A percentile compares a stretch with the other conserved stretches of the same genome.
Evolutionary conservation across 768 basidiomycete genomes (phyloP).

Genomic region (Hypholoma sublateritium): DNA sequence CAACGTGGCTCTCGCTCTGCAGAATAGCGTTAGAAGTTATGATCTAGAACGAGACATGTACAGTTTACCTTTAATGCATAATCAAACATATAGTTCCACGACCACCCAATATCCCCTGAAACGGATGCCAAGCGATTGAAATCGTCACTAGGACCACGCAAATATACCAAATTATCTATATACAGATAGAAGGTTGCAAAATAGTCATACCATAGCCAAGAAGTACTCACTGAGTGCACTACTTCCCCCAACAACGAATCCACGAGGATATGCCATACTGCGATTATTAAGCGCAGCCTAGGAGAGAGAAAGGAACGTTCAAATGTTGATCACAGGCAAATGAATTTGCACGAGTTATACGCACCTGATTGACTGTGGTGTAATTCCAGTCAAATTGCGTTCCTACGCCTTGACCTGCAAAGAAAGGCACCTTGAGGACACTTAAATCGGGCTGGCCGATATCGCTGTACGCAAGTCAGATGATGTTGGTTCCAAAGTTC

Average conservation of each 20-base stretch:
- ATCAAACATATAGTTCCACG: slow-evolving; percentile 28
- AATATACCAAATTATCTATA: slow-evolving; percentile 26
- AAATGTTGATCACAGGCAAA: background rate
- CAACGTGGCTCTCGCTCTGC: slow-evolving; percentile 7
- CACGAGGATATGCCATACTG: slow-evolving; percentile 22
- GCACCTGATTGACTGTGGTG: slow-evolving; percentile 20
- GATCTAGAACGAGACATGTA: background rate
- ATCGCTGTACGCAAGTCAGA: background rate
- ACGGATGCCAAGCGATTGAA: slow-evolving; percentile 53
- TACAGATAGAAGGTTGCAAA: background rate
- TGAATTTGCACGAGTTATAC: background rate
- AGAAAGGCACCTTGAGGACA: slow-evolving; percentile 13
- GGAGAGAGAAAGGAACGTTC: background rate
- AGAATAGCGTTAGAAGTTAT: slow-evolving; percentile 8
- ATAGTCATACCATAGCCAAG: slow-evolving; percentile 8
- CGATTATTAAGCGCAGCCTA: slow-evolving; percentile 19
- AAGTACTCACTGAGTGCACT: slow-evolving; percentile 27
- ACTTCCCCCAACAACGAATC: slow-evolving; percentile 26
- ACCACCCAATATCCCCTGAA: slow-evolving; percentile 50
- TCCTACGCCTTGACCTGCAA: slow-evolving; percentile 13
- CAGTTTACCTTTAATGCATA: slow-evolving; percentile 27
- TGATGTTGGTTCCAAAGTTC: background rate
- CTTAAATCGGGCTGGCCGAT: slow-evolving; percentile 11
- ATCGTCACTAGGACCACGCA: slow-evolving; percentile 39
- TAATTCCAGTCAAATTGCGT: slow-evolving; percentile 29